Base-by-base conservation (phyloP, 2,329 filamentous ascomycete species). In the Oidium heveae region DNA sequence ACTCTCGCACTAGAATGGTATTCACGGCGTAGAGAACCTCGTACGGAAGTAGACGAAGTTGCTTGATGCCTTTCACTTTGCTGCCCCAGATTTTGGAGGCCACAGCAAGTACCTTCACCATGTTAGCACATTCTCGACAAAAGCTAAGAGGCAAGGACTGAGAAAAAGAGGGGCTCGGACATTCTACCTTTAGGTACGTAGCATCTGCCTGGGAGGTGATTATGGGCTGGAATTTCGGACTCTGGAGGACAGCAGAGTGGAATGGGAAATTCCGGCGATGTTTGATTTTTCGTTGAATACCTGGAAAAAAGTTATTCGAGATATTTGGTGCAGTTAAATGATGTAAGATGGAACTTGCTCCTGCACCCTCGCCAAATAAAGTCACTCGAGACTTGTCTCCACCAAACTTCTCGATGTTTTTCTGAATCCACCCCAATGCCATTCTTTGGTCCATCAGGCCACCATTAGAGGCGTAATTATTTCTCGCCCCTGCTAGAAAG, bases 341-440 rank as follows among this genome's bases (percentile, higher is more conserved):
- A 59, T 76, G 72, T 62, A 74, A 68, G 53, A 76, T 69, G 4
- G 68, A 71, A 0, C 72, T 73, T 4, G 68, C 74, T 20, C 74
- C 74, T 9, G 74, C 72, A 13, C 68, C 72, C 55, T 72, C 64
- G 9, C 72, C 73, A 44, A 73, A 66, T 12, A 75, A 66, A 0
- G 73, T 75, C 33, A 76, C 68, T 18, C 67, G 65, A 2, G 66
- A 62, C 0, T 68, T 64, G 61, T 77, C 70, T 15, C 75, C 75
- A 3, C 75, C 74, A 58, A 78, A 79, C 12, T 68, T 62, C 58
- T 70, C 64, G 50, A 77, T 75, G 58, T 76, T 65, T 43, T 70
- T 61, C 55, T 74, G 69, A 2, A 78, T 69, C 76, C 76, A 80
- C 58, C 76, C 66, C 6, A 80, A 65, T 22, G 73, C 74, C 24